A percentile compares a stretch with the other conserved stretches of the same genome.
Evolutionary conservation across 257 asterid genomes (phyloP).

Genomic region (Nicotiana otophora): DNA sequence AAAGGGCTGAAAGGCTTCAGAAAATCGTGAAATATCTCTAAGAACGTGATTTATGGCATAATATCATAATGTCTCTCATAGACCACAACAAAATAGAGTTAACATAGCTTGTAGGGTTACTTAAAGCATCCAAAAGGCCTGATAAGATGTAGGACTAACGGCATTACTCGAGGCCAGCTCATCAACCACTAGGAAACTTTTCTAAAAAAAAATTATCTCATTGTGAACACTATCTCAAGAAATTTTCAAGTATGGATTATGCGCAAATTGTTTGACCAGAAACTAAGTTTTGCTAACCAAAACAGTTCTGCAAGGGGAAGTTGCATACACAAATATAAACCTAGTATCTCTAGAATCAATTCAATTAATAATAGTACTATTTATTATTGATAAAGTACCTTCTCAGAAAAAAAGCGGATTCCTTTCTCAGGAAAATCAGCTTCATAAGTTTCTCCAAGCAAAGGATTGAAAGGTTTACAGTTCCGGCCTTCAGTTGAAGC

Average conservation of each 20-base stretch:
- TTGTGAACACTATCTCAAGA: background rate
- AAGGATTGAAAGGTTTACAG: slow-evolving; percentile 94
- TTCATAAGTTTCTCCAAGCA: slow-evolving; percentile 94
- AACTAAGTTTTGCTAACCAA: background rate
- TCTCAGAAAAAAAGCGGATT: slow-evolving; percentile 79
- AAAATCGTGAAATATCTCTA: background rate
- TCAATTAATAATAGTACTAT: background rate
- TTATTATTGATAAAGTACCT: slow-evolving; percentile 37
- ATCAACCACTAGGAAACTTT: background rate
- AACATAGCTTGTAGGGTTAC: background rate
- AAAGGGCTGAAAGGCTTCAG: background rate
- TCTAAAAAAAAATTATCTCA: background rate
- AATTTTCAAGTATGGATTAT: background rate
- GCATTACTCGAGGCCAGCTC: background rate
- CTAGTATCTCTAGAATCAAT: background rate
- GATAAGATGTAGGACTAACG: background rate
- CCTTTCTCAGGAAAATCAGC: slow-evolving; percentile 95
- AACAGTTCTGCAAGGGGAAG: background rate
- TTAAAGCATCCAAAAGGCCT: background rate
- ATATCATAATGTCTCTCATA: background rate
- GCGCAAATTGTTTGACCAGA: background rate
- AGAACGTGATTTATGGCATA: background rate
- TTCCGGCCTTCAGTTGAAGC: slow-evolving; percentile 91
- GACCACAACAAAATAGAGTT: background rate
- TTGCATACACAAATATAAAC: background rate